These are phyloP conservation scores for Fusarium brachygibbosum DNA, from an alignment of 2,329 filamentous ascomycete species.

Conservation along the genomic window DNA sequence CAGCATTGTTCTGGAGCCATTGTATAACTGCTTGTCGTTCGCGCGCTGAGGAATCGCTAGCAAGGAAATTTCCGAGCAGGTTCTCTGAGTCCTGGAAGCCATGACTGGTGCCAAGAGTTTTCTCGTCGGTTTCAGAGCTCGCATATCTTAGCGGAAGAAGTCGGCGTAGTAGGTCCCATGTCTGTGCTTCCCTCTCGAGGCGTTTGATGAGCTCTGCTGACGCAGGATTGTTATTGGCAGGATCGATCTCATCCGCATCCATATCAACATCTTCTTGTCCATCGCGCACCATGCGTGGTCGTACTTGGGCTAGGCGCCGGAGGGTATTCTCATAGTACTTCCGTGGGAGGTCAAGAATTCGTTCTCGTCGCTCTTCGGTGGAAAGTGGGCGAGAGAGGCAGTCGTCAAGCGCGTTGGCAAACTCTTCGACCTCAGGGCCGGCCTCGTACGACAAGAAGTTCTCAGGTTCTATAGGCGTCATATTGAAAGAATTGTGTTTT, in stretches of 20 bases:
- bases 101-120: constrained; percentile 49
- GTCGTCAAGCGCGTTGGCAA: constrained; percentile 84
- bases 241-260: constrained; percentile 67
- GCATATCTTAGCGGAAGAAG: constrained; percentile 79
- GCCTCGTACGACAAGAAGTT: constrained; percentile 53
- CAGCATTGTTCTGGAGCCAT: constrained; percentile 86
- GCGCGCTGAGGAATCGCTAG: constrained; percentile 77
- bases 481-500: constrained; percentile 12
- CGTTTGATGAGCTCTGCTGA: constrained; percentile 55
- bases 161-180: constrained; percentile 87
- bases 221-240: constrained; percentile 47
- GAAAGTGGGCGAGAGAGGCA: constrained; percentile 69
- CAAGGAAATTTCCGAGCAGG: constrained; percentile 78
- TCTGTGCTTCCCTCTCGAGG: constrained; percentile 87
- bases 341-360: constrained; percentile 73
- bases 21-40: constrained; percentile 85
- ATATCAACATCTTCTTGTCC: constrained; percentile 65
- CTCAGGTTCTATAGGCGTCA: constrained; percentile 32
- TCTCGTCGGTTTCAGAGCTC: constrained; percentile 47
- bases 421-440: constrained; percentile 86
- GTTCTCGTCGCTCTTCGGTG: constrained; percentile 69
- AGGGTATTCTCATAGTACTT: constrained; percentile 70
- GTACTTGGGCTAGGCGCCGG: constrained; percentile 51
- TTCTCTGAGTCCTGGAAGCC: constrained; percentile 40
- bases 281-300: constrained; percentile 49